Conservation (phyloP, 495 filamentous ascomycete species). For the Xylaria bambusicola region DNA sequence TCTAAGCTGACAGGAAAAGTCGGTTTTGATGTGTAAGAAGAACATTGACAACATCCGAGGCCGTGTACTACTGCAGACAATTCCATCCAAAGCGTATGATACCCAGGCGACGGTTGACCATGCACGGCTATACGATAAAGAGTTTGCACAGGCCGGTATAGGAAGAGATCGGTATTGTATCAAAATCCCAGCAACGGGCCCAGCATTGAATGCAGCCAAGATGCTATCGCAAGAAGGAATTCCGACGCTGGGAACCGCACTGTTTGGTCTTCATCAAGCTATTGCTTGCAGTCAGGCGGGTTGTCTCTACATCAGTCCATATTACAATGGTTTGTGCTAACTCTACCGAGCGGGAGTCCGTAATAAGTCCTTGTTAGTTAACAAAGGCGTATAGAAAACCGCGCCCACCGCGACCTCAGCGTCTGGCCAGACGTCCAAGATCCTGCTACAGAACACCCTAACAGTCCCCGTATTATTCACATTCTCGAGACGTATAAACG, state of each 20-base stretch:
- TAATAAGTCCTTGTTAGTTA: neutral
- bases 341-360: neutral
- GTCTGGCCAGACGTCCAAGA: conserved; percentile 35
- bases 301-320: conserved; percentile 33
- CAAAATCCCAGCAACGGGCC: conserved; percentile 34
- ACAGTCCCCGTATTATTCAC: conserved; percentile 41
- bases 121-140: conserved; percentile 41
- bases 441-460: conserved; percentile 41
- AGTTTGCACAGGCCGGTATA: conserved; percentile 42
- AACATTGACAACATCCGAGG: conserved; percentile 44
- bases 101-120: conserved; percentile 40
- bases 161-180: conserved; percentile 39
- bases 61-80: conserved; percentile 43
- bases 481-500: conserved; percentile 38
- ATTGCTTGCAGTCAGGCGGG: conserved; percentile 32
- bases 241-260: conserved; percentile 28
- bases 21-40: conserved; percentile 45
- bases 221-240: conserved; percentile 32
- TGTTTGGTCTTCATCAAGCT: conserved; percentile 33
- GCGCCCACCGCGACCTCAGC: conserved; percentile 32
- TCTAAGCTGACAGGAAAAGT: conserved; percentile 21
- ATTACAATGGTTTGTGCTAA: conserved; percentile 35
- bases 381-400: conserved; percentile 19
- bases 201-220: conserved; percentile 32
- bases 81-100: conserved; percentile 42